Evolutionary conservation across 1,284 basidiomycete genomes (phyloP).

Genomic region (Wallemia ichthyophaga): DNA sequence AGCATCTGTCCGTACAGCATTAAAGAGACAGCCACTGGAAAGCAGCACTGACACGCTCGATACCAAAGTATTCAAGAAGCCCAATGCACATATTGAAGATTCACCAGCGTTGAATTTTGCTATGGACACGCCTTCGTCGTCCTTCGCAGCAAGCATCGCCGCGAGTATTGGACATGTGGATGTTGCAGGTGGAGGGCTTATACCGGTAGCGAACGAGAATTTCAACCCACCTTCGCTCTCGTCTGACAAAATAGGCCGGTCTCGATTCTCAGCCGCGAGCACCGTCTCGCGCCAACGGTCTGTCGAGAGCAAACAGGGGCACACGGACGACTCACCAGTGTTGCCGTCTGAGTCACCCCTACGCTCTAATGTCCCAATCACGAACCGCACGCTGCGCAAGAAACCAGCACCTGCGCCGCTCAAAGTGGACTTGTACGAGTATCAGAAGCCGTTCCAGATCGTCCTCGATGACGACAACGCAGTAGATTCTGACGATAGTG

Average conservation of each 20-base stretch:
- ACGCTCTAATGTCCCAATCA: not conserved
- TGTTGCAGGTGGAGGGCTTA: not conserved
- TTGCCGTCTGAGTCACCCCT: not conserved
- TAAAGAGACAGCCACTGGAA: not conserved
- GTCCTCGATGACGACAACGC: not conserved
- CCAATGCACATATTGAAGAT: not conserved
- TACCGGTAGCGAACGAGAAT: not conserved
- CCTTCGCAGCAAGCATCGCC: not conserved
- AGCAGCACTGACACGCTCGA: not conserved
- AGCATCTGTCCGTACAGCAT: not conserved
- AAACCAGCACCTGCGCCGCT: not conserved
- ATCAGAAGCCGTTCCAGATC: not conserved
- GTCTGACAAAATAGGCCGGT: not conserved
- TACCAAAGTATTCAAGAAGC: not conserved
- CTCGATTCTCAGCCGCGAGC: not conserved
- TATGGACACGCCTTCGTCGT: not conserved
- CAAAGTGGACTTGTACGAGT: not conserved
- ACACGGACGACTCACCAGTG: not conserved
- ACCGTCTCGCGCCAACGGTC: not conserved
- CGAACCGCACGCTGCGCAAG: not conserved
- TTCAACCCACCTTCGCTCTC: not conserved
- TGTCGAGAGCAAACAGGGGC: not conserved
- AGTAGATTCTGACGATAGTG: not conserved
- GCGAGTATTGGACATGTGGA: not conserved
- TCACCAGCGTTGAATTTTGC: not conserved